Conservation (phyloP, 257 asterid species). For the Fraxinus cuspidata region DNA sequence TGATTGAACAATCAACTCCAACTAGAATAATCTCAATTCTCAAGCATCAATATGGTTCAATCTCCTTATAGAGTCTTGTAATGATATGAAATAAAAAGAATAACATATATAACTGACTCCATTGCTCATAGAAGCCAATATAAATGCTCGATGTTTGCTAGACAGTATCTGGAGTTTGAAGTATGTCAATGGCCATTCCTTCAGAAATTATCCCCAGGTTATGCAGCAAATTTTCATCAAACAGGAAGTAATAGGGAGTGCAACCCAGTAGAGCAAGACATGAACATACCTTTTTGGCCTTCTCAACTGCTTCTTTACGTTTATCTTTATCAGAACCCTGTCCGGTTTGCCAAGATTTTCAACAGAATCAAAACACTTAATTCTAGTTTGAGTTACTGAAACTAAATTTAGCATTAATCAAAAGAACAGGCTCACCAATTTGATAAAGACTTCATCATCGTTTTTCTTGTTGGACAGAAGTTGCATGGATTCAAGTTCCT, state of each 20-base stretch:
- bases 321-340: slow-evolving; percentile 69
- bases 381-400: background rate
- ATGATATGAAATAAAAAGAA: no score
- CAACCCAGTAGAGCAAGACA: background rate
- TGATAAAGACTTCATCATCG: slow-evolving; percentile 61
- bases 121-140: background rate
- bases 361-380: background rate
- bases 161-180: background rate
- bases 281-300: slow-evolving; percentile 55
- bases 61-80: background rate
- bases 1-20: background rate
- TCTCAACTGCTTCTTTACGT: slow-evolving; percentile 59
- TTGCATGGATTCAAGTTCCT: slow-evolving; percentile 66
- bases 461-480: slow-evolving; percentile 64
- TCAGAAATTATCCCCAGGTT: background rate
- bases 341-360: background rate
- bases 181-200: background rate
- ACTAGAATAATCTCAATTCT: background rate
- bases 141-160: background rate
- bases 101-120: background rate
- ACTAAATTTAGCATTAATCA: background rate
- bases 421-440: slow-evolving; percentile 45
- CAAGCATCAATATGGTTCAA: background rate
- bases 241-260: background rate
- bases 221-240: background rate